Evolutionary conservation across 805 yeast genomes (phyloP).

Genomic region (Ogataea glucozyma): DNA sequence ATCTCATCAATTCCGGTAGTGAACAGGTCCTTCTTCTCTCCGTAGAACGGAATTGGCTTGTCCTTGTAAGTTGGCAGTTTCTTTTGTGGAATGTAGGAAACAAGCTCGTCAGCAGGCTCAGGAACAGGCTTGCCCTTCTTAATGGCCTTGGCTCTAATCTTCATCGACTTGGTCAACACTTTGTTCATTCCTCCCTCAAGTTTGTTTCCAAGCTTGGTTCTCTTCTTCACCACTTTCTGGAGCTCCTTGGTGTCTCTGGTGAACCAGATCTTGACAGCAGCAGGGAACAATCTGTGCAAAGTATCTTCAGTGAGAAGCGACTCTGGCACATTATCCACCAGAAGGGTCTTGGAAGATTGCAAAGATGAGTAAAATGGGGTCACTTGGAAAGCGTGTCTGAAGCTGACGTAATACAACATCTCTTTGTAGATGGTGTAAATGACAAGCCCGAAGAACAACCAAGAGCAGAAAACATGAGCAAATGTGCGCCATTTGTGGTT

Average conservation of each 20-base stretch:
- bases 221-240: conserved; percentile 56
- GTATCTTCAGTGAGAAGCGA: conserved; percentile 45
- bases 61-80: conserved; percentile 85
- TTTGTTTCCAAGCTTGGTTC: conserved; percentile 59
- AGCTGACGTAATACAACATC: conserved; percentile 65
- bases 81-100: conserved; percentile 63
- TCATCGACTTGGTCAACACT: conserved; percentile 59
- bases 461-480: conserved; percentile 75
- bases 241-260: conserved; percentile 65
- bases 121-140: conserved; percentile 60
- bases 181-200: conserved; percentile 67
- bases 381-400: conserved; percentile 72
- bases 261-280: conserved; percentile 57
- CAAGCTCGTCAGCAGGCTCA: conserved; percentile 55
- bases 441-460: conserved; percentile 70
- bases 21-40: conserved; percentile 84
- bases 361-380: conserved; percentile 72
- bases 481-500: conserved; percentile 61
- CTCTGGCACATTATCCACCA: conserved; percentile 67
- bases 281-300: conserved; percentile 62
- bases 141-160: conserved; percentile 51
- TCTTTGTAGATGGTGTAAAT: conserved; percentile 72
- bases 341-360: conserved; percentile 68
- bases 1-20: conserved; percentile 67
- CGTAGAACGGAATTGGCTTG: conserved; percentile 63